phyloP scores from a whole-genome alignment of 2,329 filamentous ascomycete species.

The Biscogniauxia sp. region DNA sequence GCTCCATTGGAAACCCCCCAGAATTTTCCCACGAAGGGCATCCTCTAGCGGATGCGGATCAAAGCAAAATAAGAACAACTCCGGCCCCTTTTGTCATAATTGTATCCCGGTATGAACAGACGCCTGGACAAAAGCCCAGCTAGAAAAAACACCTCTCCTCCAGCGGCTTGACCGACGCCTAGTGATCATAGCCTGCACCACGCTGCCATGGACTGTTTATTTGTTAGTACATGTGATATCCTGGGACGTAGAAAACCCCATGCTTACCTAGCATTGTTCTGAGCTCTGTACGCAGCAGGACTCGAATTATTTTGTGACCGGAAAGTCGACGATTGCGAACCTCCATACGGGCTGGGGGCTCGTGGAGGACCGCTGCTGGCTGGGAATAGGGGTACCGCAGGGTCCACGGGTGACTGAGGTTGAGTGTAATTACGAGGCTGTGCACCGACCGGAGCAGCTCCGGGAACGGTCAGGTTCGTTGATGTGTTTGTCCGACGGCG shows the following conservation, averaged over 20 bases:
- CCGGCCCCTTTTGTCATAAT: conserved; percentile 31
- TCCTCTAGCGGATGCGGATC: conserved; percentile 28
- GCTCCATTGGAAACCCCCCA: conserved; percentile 17
- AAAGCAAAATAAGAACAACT: conserved; percentile 26
- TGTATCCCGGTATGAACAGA: conserved; percentile 28
- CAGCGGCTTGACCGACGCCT: conserved; percentile 24
- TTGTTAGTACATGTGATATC: conserved; percentile 21
- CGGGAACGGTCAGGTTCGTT: conserved; percentile 22
- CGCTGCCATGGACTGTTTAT: conserved; percentile 52
- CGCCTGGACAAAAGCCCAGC: conserved; percentile 17
- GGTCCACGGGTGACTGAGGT: conserved; percentile 47
- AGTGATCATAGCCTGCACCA: conserved; percentile 54
- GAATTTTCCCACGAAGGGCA: conserved; percentile 19
- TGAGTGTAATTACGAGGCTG: conserved; percentile 27
- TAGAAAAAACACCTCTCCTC: conserved; percentile 26
- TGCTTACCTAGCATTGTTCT: conserved; percentile 47
- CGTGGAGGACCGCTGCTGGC: conserved; percentile 29
- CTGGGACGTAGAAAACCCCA: not conserved
- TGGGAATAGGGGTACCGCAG: conserved; percentile 51
- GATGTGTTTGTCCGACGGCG: conserved; percentile 37
- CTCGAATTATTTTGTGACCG: conserved; percentile 41
- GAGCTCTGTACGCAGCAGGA: conserved; percentile 38
- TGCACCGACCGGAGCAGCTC: conserved; percentile 8
- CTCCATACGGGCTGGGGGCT: conserved; percentile 32
- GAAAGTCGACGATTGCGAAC: conserved; percentile 33